These are phyloP conservation scores for Solanum appendiculatum DNA, from an alignment of 257 asterid species.

Conservation along the genomic window DNA sequence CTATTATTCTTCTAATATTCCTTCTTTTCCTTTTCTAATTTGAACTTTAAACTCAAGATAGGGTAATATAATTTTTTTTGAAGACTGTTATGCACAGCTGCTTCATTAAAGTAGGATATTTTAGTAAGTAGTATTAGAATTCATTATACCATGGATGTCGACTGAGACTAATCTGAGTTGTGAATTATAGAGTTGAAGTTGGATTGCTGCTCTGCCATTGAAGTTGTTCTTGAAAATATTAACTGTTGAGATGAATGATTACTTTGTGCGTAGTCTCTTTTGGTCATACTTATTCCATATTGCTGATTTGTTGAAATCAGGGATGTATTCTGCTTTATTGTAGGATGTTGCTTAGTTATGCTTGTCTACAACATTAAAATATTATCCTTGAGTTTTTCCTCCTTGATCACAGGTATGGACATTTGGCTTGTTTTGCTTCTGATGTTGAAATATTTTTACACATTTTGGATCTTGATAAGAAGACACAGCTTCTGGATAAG, in stretches of 20 bases:
- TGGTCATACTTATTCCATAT: background rate
- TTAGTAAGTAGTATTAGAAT: background rate
- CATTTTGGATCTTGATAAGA: slow-evolving; percentile 42
- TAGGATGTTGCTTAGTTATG: background rate
- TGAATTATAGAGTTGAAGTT: background rate
- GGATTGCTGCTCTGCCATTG: background rate
- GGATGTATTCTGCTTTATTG: background rate
- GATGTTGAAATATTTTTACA: slow-evolving; percentile 66
- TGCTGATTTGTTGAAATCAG: background rate
- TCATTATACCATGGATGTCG: background rate
- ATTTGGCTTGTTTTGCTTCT: slow-evolving; percentile 76
- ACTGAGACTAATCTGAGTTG: background rate
- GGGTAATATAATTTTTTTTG: background rate
- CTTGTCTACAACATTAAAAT: background rate
- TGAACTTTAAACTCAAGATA: background rate
- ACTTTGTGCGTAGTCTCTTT: background rate
- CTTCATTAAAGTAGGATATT: background rate
- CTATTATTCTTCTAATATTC: background rate
- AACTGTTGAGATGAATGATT: background rate
- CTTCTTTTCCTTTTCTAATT: background rate
- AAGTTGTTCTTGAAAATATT: background rate
- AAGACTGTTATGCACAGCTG: background rate
- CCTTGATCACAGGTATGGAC: slow-evolving; percentile 71
- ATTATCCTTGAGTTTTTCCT: background rate
- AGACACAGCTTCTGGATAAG: slow-evolving; percentile 47